Base-by-base conservation (phyloP, 768 basidiomycete genomes). In the Leucosporidium scottii region DNA sequence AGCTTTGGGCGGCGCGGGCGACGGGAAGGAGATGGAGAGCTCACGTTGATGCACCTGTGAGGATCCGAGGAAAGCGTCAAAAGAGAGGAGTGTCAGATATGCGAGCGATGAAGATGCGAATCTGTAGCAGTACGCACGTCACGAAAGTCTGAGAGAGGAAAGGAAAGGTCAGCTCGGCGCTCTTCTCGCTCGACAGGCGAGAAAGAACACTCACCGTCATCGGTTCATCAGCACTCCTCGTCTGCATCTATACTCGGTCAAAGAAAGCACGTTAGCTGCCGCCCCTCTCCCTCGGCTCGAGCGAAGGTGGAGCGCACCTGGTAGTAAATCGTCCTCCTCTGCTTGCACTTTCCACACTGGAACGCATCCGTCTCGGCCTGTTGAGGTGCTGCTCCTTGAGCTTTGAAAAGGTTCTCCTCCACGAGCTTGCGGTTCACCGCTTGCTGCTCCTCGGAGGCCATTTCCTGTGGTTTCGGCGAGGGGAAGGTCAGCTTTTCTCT, bases 281-380 rank as follows among this genome's bases (percentile, higher is more conserved):
- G 8, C 39, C 3, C 39, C 39, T 44, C 39, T 17, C 8, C 15
- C 39, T 44, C 34, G 34, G 10, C 34, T 44, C 1, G 23, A 69
- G 15, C 51, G 4, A 7, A 1, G 55, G 27, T 25, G 0, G 30
- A 39, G 61, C 20, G 21, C 31, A 21, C 17, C 50, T 61, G 31
- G 18, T 23, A 47, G 48, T 34, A n/a, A 58, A 70, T 72, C 56
- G 67, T 78, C 63, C 78, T 78, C 25, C 78, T 86, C 84, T 93
- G 89, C 75, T 93, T 93, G 85, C 96, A 99, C 74, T 90, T 84
- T 15, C 86, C 83, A 76, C 96, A 99, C 77, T 97, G 91, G 89
- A 99, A 99, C 3, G 91, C 93, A 71, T 93, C 91, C 1, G 96
- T 99, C 78, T 98, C 96, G 20, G 93, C 92, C 78, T 93, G 85